These are phyloP conservation scores for Teunomyces atbi DNA, from an alignment of 805 yeast genomes.

Conservation along the genomic window DNA sequence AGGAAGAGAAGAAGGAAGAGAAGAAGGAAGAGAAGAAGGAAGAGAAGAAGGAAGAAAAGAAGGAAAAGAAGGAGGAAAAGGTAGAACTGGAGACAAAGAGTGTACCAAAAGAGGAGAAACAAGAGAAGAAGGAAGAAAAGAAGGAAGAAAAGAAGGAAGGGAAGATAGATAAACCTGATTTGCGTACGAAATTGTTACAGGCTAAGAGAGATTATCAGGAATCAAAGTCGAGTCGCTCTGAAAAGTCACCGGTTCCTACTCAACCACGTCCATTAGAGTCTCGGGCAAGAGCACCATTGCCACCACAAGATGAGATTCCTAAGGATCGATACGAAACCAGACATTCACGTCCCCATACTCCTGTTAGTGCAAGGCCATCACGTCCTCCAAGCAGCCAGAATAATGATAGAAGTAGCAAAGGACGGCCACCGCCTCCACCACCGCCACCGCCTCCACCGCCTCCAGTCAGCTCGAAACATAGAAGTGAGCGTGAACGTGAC, in stretches of 20 bases:
- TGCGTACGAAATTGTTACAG: constrained; percentile 20
- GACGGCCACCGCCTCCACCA: constrained; percentile 4
- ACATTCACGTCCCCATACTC: not conserved
- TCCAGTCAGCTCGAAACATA: constrained; percentile 13
- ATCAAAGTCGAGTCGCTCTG: constrained; percentile 1
- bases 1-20: not conserved
- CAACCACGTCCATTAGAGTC: constrained; percentile 6
- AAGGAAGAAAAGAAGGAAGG: not conserved
- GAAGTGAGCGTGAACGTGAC: constrained; percentile 9
- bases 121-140: constrained; percentile 7
- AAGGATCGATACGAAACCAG: constrained; percentile 5
- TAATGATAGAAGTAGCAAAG: not conserved
- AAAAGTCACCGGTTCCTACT: constrained; percentile 1
- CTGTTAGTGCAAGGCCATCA: not conserved
- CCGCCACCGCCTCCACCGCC: constrained; percentile 25
- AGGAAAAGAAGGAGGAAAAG: constrained; percentile 10
- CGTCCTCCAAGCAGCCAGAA: constrained; percentile 1
- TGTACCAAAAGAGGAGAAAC: constrained; percentile 8
- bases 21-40: constrained; percentile 2
- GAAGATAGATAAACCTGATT: constrained; percentile 10
- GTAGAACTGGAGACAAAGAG: constrained; percentile 9
- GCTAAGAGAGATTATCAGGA: constrained; percentile 23
- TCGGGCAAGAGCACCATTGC: constrained; percentile 19
- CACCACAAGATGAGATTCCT: constrained; percentile 19
- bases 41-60: constrained; percentile 1